A percentile compares a stretch with the other conserved stretches of the same genome.
phyloP scores from a whole-genome alignment of 148 eudicot genomes.

The Chenopodium quinoa region DNA sequence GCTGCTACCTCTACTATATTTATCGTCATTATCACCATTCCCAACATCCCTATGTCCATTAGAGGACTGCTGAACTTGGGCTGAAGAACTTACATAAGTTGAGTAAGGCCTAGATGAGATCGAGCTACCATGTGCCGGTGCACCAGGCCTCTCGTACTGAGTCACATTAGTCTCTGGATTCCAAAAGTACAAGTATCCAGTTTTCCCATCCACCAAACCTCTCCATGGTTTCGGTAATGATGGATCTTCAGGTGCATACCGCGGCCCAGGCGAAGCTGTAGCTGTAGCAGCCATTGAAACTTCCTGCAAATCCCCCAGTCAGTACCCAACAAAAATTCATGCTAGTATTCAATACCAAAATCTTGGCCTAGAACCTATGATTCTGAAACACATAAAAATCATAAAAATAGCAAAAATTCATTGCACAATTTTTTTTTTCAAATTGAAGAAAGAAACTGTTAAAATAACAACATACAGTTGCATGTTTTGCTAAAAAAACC shows the following conservation, averaged over 20 bases:
- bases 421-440: too few relatives aligned
- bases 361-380: too few relatives aligned
- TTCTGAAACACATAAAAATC: too few relatives aligned
- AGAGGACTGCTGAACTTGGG: constrained; percentile 56
- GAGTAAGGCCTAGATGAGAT: constrained; percentile 32
- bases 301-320: not conserved
- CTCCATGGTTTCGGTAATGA: constrained; percentile 95
- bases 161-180: constrained; percentile 95
- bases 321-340: too few relatives aligned
- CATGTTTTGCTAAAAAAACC: too few relatives aligned
- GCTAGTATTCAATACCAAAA: too few relatives aligned
- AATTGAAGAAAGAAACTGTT: too few relatives aligned
- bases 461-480: too few relatives aligned
- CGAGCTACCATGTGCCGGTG: constrained; percentile 32
- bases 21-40: constrained; percentile 44
- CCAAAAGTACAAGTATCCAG: constrained; percentile 92
- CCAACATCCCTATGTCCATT: constrained; percentile 36
- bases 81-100: constrained; percentile 50
- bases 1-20: constrained; percentile 36
- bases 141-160: constrained; percentile 82
- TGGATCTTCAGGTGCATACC: constrained; percentile 95
- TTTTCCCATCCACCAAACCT: constrained; percentile 86
- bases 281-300: constrained; percentile 53
- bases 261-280: constrained; percentile 51
- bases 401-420: too few relatives aligned